phyloP scores from a whole-genome alignment of 805 yeast species.

The Saturnispora quitensis region DNA sequence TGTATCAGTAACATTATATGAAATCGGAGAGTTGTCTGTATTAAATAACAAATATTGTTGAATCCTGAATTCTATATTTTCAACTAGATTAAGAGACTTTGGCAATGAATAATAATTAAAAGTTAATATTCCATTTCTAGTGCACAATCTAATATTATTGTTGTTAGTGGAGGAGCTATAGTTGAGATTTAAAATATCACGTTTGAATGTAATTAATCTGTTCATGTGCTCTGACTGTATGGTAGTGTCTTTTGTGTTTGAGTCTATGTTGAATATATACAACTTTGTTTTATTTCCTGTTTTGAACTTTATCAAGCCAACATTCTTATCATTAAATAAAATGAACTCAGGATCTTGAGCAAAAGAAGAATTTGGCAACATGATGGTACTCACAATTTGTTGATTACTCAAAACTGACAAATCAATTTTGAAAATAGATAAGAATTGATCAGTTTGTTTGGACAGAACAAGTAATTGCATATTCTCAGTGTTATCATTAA shows the following conservation, averaged over 20 bases:
- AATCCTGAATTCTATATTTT: slow-evolving; percentile 57
- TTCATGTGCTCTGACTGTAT: slow-evolving; percentile 53
- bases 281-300: slow-evolving; percentile 22
- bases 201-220: slow-evolving; percentile 56
- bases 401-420: neutral
- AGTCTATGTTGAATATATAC: slow-evolving; percentile 46
- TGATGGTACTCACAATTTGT: neutral
- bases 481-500: neutral
- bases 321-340: neutral
- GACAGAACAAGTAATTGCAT: neutral
- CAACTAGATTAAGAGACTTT: slow-evolving; percentile 10
- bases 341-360: neutral
- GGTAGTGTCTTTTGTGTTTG: slow-evolving; percentile 17
- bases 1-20: slow-evolving; percentile 27
- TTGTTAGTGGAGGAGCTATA: slow-evolving; percentile 6
- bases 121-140: slow-evolving; percentile 54
- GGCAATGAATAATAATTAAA: slow-evolving; percentile 38
- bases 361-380: neutral
- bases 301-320: neutral
- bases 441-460: neutral
- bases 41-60: slow-evolving; percentile 77
- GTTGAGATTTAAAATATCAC: slow-evolving; percentile 51
- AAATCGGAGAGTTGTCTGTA: slow-evolving; percentile 11
- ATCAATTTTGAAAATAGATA: neutral
- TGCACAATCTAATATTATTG: slow-evolving; percentile 27